phyloP scores from a whole-genome alignment of 306 rosid genomes.

The Castanea sativa region DNA sequence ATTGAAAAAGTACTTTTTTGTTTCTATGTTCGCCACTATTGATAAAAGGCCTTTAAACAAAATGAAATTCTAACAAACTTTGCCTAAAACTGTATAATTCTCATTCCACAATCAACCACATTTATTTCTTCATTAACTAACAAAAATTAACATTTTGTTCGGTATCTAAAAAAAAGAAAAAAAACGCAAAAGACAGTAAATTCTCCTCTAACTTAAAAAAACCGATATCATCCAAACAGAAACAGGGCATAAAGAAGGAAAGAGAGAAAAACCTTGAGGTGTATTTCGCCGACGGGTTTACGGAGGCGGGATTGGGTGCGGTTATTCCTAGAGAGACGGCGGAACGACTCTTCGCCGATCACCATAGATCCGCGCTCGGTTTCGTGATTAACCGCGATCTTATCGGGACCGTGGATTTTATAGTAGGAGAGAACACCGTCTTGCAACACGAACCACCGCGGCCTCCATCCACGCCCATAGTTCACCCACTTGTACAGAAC shows the following conservation, averaged over 20 bases:
- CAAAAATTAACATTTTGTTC: no score
- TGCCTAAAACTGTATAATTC: no score
- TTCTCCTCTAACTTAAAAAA: no score
- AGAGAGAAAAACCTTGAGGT: constrained; percentile 34
- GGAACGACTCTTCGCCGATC: constrained; percentile 41
- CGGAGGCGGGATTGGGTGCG: constrained; percentile 23
- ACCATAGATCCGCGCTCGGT: constrained; percentile 28
- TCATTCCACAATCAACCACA: no score
- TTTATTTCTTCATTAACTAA: no score
- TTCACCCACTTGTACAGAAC: constrained; percentile 48
- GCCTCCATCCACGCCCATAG: constrained; percentile 55
- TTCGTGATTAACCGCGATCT: constrained; percentile 32
- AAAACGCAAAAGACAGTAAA: no score
- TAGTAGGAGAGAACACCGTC: constrained; percentile 53
- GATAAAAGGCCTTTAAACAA: no score
- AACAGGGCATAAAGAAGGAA: not conserved
- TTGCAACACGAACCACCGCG: constrained; percentile 48
- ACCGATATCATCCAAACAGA: no score
- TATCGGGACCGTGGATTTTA: constrained; percentile 43
- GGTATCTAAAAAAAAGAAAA: no score
- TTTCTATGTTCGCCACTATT: no score
- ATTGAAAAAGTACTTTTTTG: no score
- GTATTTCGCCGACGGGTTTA: constrained; percentile 45
- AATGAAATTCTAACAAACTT: no score
- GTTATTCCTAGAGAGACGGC: constrained; percentile 22